phyloP scores from a whole-genome alignment of 257 asterid species.

The Echium plantagineum region DNA sequence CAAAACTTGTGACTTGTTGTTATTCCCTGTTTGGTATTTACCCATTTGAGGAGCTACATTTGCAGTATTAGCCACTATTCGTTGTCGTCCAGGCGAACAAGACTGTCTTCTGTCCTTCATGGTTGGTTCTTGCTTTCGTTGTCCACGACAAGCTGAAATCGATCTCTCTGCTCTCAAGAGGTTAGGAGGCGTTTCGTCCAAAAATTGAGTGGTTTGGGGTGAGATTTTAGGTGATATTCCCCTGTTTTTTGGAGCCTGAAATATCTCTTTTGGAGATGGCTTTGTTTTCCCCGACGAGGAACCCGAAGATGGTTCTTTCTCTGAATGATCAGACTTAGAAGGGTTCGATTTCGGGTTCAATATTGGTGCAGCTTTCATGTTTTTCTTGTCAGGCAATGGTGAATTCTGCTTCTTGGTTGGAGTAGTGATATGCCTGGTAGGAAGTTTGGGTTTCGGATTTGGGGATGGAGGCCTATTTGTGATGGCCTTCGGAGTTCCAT shows the following conservation, averaged over 20 bases:
- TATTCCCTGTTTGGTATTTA: constrained; percentile 17
- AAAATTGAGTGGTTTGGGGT: constrained; percentile 15
- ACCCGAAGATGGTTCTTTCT: constrained; percentile 20
- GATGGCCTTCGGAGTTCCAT: constrained; percentile 15
- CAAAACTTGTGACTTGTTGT: constrained; percentile 29
- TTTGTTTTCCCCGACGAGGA: constrained; percentile 9
- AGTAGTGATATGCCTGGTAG: constrained; percentile 25
- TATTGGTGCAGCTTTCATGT: constrained; percentile 15
- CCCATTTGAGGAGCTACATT: constrained; percentile 8
- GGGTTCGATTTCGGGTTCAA: constrained; percentile 14
- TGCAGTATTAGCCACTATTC: constrained; percentile 29
- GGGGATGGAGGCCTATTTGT: constrained; percentile 21
- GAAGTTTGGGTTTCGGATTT: constrained; percentile 23
- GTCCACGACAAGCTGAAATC: constrained; percentile 36
- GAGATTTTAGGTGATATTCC: constrained; percentile 33
- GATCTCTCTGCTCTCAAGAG: constrained; percentile 35
- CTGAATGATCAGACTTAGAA: constrained; percentile 2
- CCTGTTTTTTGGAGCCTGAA: constrained; percentile 16
- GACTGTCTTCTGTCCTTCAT: constrained; percentile 34
- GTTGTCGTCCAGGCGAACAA: constrained; percentile 42
- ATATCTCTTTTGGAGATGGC: constrained; percentile 8
- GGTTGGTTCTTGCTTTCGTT: background rate
- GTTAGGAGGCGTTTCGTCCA: constrained; percentile 39
- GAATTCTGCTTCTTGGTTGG: constrained; percentile 30
- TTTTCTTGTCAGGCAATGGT: constrained; percentile 16